Conservation (phyloP, 805 yeast species). For the Brettanomyces anomalus region DNA sequence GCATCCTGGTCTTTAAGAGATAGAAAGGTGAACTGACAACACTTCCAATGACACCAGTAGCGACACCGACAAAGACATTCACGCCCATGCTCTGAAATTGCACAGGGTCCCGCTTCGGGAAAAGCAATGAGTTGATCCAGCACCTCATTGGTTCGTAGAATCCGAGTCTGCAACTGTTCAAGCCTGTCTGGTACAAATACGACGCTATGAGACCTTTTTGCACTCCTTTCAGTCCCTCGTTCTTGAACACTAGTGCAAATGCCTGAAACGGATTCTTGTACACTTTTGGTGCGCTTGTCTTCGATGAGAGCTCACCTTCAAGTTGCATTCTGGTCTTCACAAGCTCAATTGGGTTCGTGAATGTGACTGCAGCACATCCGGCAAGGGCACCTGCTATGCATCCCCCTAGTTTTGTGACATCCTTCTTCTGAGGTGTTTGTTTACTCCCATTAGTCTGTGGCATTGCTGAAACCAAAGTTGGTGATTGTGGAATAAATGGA, state of each 20-base stretch:
- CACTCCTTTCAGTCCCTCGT: slow-evolving; percentile 81
- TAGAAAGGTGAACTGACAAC: slow-evolving; percentile 85
- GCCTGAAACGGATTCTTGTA: slow-evolving; percentile 89
- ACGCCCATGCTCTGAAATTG: slow-evolving; percentile 41
- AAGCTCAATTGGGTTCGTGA: slow-evolving; percentile 92
- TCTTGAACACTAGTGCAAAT: slow-evolving; percentile 53
- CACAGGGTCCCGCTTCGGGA: slow-evolving; percentile 42
- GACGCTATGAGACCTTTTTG: slow-evolving; percentile 90
- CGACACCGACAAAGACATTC: slow-evolving; percentile 72
- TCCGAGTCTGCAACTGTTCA: slow-evolving; percentile 93
- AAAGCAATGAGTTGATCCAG: slow-evolving; percentile 42
- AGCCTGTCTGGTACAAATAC: slow-evolving; percentile 79
- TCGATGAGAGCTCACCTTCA: slow-evolving; percentile 78
- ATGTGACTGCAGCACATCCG: slow-evolving; percentile 96
- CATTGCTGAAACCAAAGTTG: slow-evolving; percentile 5
- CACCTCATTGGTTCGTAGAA: slow-evolving; percentile 83
- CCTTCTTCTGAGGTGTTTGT: slow-evolving; percentile 37
- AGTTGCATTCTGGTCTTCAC: slow-evolving; percentile 95
- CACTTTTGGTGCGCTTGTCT: slow-evolving; percentile 33
- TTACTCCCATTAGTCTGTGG: slow-evolving; percentile 13
- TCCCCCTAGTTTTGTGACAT: slow-evolving; percentile 63
- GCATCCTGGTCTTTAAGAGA: slow-evolving; percentile 93
- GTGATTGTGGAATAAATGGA: background rate
- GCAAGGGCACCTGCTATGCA: slow-evolving; percentile 89
- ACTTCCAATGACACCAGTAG: slow-evolving; percentile 87